A percentile compares a stretch with the other conserved stretches of the same genome.
Evolutionary conservation across 1,284 basidiomycete genomes (phyloP).

Genomic region (Moniliella sp.): DNA sequence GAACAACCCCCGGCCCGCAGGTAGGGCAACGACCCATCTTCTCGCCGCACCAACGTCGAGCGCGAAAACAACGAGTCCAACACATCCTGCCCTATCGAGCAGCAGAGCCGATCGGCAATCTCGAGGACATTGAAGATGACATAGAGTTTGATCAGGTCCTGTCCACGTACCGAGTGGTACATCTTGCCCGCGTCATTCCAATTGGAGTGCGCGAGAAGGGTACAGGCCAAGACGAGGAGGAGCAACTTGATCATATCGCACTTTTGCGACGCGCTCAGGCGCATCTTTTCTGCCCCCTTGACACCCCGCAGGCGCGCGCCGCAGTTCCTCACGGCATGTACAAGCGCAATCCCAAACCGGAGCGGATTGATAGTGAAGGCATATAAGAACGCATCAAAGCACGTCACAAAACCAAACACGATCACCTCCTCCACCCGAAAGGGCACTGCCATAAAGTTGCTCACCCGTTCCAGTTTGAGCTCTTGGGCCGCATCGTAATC

Average conservation of each 20-base stretch:
- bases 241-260: conserved; percentile 65
- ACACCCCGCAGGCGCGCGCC: conserved; percentile 10
- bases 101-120: conserved; percentile 85
- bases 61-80: conserved; percentile 86
- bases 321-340: conserved; percentile 11
- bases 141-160: conserved; percentile 65
- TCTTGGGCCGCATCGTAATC: conserved; percentile 82
- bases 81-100: conserved; percentile 90
- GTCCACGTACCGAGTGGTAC: conserved; percentile 93
- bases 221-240: conserved; percentile 53
- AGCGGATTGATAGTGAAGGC: conserved; percentile 94
- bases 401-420: conserved; percentile 73
- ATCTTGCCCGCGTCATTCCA: conserved; percentile 91
- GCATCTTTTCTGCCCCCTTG: conserved; percentile 9
- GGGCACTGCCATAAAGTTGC: conserved; percentile 83
- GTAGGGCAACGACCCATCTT: conserved; percentile 35
- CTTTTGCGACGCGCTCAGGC: conserved; percentile 47
- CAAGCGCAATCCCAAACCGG: conserved; percentile 38
- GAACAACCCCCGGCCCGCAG: conserved; percentile 64
- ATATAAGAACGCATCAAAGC: conserved; percentile 89
- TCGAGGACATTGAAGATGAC: conserved; percentile 74
- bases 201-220: conserved; percentile 53
- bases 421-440: conserved; percentile 79
- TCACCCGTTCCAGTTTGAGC: conserved; percentile 86
- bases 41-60: conserved; percentile 51